Percentiles rank a stretch among this genome's conserved stretches.
phyloP scores from a whole-genome alignment of 2,329 filamentous ascomycete genomes.

The Xylaria digitata region DNA sequence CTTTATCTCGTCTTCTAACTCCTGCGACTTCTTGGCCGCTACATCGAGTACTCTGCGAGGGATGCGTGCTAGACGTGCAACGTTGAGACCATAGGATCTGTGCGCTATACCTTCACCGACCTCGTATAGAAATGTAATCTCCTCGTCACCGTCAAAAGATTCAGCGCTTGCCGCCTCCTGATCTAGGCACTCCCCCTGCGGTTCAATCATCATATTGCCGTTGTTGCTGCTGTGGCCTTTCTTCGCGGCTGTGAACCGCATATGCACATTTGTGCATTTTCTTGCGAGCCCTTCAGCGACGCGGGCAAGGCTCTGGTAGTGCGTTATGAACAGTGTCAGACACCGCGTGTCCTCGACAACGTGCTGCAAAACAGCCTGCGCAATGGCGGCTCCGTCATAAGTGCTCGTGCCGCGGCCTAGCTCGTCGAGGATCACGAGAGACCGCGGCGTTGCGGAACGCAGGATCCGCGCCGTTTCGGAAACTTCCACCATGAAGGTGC shows the following conservation, averaged over 20 bases:
- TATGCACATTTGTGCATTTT: constrained; percentile 87
- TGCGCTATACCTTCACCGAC: constrained; percentile 91
- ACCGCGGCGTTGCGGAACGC: constrained; percentile 85
- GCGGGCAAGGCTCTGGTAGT: constrained; percentile 86
- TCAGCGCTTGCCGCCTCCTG: constrained; percentile 49
- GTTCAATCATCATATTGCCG: constrained; percentile 3
- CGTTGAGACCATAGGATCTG: constrained; percentile 93
- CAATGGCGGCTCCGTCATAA: constrained; percentile 96
- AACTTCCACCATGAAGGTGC: constrained; percentile 98
- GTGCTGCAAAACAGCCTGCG: constrained; percentile 88
- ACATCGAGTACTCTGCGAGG: constrained; percentile 81
- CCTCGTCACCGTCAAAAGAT: constrained; percentile 68
- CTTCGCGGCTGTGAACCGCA: constrained; percentile 76
- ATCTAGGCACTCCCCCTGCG: constrained; percentile 40
- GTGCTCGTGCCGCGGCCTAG: constrained; percentile 93
- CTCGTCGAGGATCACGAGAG: constrained; percentile 92
- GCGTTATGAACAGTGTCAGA: constrained; percentile 94
- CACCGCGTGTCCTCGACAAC: constrained; percentile 79
- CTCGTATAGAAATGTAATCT: constrained; percentile 95
- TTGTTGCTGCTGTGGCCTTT: background rate
- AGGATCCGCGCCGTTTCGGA: constrained; percentile 92
- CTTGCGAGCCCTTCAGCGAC: constrained; percentile 75
- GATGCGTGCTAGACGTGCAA: constrained; percentile 85
- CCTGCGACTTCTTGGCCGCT: constrained; percentile 80
- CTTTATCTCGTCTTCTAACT: constrained; percentile 80